Conservation (phyloP, 1,284 basidiomycete genomes). For the Athelia psychrophila region DNA sequence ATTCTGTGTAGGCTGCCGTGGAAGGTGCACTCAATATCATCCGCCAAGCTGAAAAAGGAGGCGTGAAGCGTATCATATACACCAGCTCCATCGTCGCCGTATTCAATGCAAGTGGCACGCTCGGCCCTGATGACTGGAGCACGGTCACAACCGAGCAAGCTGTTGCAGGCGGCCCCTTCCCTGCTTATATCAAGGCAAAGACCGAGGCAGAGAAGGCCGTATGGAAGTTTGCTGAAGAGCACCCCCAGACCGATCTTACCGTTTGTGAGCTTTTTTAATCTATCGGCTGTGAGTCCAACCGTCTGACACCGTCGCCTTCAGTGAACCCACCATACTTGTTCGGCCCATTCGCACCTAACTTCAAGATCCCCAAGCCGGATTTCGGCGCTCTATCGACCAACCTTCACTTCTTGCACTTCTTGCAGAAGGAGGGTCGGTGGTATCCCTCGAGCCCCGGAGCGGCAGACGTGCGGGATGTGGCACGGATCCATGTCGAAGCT, state of each 20-base stretch:
- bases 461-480: conserved; percentile 18
- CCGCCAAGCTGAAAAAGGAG: conserved; percentile 25
- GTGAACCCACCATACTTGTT: conserved; percentile 20
- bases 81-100: conserved; percentile 23
- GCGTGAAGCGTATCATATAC: conserved; percentile 25
- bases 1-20: conserved; percentile 19
- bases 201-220: conserved; percentile 7
- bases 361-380: conserved; percentile 6
- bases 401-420: conserved; percentile 15
- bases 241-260: conserved; percentile 11
- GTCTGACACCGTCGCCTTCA: background rate
- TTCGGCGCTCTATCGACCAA: conserved; percentile 5
- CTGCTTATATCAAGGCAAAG: conserved; percentile 9
- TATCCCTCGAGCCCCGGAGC: conserved; percentile 1
- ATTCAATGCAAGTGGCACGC: conserved; percentile 5
- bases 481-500: conserved; percentile 15
- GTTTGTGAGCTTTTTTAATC: background rate
- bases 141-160: conserved; percentile 20
- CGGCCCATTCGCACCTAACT: conserved; percentile 17
- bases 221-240: conserved; percentile 11
- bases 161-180: conserved; percentile 8
- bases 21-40: conserved; percentile 31
- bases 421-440: conserved; percentile 7
- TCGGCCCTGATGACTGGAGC: conserved; percentile 21
- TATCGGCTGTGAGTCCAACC: background rate